A percentile compares a stretch with the other conserved stretches of the same genome.
phyloP scores from a whole-genome alignment of 1,284 basidiomycete genomes.

The Cutaneotrichosporon spelunceum region DNA sequence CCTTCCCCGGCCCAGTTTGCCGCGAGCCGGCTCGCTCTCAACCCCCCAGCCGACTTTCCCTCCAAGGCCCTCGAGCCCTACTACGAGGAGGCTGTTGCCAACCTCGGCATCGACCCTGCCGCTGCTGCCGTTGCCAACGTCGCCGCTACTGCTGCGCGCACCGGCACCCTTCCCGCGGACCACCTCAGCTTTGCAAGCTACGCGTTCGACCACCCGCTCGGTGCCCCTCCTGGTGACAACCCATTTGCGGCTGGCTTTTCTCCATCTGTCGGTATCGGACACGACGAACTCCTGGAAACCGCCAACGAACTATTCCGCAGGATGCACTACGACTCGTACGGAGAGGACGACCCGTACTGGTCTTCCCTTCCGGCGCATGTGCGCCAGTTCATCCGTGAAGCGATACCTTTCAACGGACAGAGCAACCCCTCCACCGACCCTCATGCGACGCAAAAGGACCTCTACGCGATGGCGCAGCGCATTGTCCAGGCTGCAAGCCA shows the following conservation, averaged over 20 bases:
- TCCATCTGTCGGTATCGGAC: slow-evolving; percentile 45
- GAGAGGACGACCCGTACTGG: slow-evolving; percentile 60
- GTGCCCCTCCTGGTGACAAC: slow-evolving; percentile 24
- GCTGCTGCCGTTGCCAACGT: neutral
- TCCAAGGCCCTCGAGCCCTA: slow-evolving; percentile 4
- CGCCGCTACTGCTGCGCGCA: slow-evolving; percentile 3
- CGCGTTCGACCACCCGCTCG: slow-evolving; percentile 18
- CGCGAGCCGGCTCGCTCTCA: neutral
- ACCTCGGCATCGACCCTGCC: slow-evolving; percentile 1
- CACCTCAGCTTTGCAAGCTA: slow-evolving; percentile 25
- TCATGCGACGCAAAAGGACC: slow-evolving; percentile 50
- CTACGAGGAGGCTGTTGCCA: slow-evolving; percentile 15
- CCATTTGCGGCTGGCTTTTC: slow-evolving; percentile 31
- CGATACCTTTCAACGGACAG: slow-evolving; percentile 53
- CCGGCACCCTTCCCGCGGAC: slow-evolving; percentile 9
- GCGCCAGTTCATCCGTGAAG: slow-evolving; percentile 59
- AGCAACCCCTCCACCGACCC: slow-evolving; percentile 33
- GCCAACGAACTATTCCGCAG: slow-evolving; percentile 53
- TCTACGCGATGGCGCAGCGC: slow-evolving; percentile 67
- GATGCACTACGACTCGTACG: slow-evolving; percentile 52
- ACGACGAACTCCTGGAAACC: slow-evolving; percentile 51
- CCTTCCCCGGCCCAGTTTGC: neutral
- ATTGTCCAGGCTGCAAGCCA: slow-evolving; percentile 58
- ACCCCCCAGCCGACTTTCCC: slow-evolving; percentile 9
- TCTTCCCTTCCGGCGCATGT: slow-evolving; percentile 58